These are phyloP conservation scores for Fraxinus latifolia DNA, from an alignment of 305 asterid genomes.

Conservation along the genomic window DNA sequence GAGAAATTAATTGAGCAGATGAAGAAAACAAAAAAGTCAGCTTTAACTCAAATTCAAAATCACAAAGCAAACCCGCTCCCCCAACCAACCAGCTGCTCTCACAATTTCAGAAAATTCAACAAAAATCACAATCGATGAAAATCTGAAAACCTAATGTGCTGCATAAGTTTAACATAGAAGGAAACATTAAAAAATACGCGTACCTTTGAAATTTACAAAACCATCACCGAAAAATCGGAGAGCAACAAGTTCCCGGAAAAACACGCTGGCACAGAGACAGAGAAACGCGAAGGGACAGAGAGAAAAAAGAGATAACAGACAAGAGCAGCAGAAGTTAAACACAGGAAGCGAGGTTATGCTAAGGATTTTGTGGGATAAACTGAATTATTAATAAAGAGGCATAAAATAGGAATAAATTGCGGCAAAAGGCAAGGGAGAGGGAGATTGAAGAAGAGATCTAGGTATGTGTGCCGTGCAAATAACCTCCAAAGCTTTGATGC, in stretches of 20 bases:
- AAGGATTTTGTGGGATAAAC: slow-evolving; percentile 27
- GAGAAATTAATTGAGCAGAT: slow-evolving; percentile 26
- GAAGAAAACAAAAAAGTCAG: slow-evolving; percentile 31
- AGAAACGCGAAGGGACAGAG: slow-evolving; percentile 22
- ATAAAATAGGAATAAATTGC: slow-evolving; percentile 63
- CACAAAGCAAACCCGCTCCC: slow-evolving; percentile 13
- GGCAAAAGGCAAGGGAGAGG: slow-evolving; percentile 66
- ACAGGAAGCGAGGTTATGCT: slow-evolving; percentile 7
- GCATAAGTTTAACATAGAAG: not conserved
- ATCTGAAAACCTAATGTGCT: not conserved
- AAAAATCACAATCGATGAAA: not conserved
- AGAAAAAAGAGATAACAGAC: slow-evolving; percentile 9
- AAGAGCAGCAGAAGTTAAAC: slow-evolving; percentile 23
- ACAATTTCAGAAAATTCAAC: slow-evolving; percentile 3
- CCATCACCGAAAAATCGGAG: slow-evolving; percentile 21
- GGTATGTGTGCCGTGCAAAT: slow-evolving; percentile 85
- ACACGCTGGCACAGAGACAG: slow-evolving; percentile 16
- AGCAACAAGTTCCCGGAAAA: not conserved
- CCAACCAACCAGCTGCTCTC: not conserved
- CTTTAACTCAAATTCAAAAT: slow-evolving; percentile 22
- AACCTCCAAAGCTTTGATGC: slow-evolving; percentile 62
- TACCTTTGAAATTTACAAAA: slow-evolving; percentile 36
- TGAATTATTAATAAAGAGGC: slow-evolving; percentile 34
- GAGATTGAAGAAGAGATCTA: slow-evolving; percentile 77
- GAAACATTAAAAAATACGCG: not conserved